phyloP scores from a whole-genome alignment of 2,329 filamentous ascomycete genomes.

The Aspergillus fructus region DNA sequence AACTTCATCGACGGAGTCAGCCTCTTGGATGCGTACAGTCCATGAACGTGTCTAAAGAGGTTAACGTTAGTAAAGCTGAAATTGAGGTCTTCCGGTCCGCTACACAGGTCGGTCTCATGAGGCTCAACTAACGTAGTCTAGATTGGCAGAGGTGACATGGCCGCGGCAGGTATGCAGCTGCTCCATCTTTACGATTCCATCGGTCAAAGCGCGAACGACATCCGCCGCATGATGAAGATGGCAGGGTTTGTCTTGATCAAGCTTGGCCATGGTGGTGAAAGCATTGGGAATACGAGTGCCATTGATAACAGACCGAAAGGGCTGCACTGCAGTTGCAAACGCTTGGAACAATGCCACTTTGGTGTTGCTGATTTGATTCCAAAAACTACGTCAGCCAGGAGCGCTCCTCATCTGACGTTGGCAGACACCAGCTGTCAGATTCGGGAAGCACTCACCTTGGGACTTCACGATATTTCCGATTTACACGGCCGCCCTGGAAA shows the following conservation, averaged over 20 bases:
- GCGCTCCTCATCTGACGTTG: conserved; percentile 10
- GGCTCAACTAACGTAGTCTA: conserved; percentile 28
- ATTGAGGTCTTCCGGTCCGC: neutral
- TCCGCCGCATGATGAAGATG: conserved; percentile 59
- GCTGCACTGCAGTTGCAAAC: conserved; percentile 54
- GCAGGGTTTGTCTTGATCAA: conserved; percentile 60
- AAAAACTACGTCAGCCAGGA: conserved; percentile 14
- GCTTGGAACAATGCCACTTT: conserved; percentile 60
- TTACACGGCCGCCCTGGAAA: conserved; percentile 55
- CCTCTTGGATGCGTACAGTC: conserved; percentile 32
- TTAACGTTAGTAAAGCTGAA: conserved; percentile 14
- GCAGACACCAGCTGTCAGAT: neutral
- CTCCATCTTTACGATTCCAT: conserved; percentile 38
- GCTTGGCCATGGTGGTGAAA: conserved; percentile 51
- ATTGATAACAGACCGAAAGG: conserved; percentile 54
- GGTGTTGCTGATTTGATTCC: conserved; percentile 52
- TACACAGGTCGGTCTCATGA: neutral
- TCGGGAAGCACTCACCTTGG: conserved; percentile 44
- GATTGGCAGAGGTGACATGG: conserved; percentile 34
- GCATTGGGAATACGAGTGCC: conserved; percentile 53
- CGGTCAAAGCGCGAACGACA: conserved; percentile 50
- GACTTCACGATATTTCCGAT: conserved; percentile 59
- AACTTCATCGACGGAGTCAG: conserved; percentile 28
- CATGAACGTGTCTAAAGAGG: conserved; percentile 28
- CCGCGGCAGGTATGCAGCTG: conserved; percentile 36